Base-by-base conservation (phyloP, 306 rosid species). In the Pachyrhizus erosus region DNA sequence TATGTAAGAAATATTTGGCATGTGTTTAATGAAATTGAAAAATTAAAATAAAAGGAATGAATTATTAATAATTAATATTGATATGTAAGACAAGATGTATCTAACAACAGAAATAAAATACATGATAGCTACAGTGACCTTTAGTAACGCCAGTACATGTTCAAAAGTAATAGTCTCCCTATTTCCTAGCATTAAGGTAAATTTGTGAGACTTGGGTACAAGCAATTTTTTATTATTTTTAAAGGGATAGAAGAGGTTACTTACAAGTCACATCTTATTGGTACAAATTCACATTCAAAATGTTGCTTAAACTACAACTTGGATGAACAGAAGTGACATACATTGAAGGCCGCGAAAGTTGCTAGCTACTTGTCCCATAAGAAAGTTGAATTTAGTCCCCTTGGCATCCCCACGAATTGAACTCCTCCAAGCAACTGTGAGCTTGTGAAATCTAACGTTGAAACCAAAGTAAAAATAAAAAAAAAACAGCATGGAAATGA, bases 341-440 rank as follows among this genome's bases (percentile, higher is more conserved):
- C 67, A 77, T 71, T 81, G 85, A 85, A 81, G 71, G 83, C 85
- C 83, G 85, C 48, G 57, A 85, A 71, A 75, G 84, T 74, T 55
- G 79, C 66, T 68, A 27, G 37, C 65, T 71, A 70, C 87, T 76
- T 76, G 85, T 80, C 74, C 31, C 83, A 5, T 64, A 83, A 84
- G 87, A 73, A 81, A 81, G 23, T 81, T 67, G 79, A 87, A 87
- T 64, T 70, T 20, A 69, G 54, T 26, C 23, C 29, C 2, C 10
- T 55, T 4, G 7, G 77, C 24, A 70, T 11, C 48, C 67, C 78
- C 81, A 80, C 84, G 45, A 80, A 82, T 58, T 78, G 45, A 78
- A 67, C 70, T 55, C 15, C 51, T 55, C 10, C 27, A 77, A 62
- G 80, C 54, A 71, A 77, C 73, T 77, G 42, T 75, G 80, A 66